Conservation (phyloP, 2,329 filamentous ascomycete genomes). For the Ophiostoma piceae region DNA sequence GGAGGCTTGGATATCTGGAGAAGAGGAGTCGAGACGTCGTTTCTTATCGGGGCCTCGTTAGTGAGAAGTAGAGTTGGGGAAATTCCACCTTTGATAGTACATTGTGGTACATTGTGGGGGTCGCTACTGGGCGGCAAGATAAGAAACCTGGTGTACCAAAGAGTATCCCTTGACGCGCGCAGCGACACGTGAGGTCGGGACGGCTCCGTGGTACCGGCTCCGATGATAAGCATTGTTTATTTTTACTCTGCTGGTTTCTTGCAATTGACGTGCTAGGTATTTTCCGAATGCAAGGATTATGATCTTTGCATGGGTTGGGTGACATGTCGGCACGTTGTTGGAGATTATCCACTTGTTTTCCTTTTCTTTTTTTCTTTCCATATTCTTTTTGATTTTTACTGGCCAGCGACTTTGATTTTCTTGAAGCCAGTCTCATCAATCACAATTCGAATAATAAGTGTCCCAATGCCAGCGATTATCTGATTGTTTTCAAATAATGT, state of each 20-base stretch:
- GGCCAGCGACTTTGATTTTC: too few species aligned
- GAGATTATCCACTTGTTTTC: not conserved
- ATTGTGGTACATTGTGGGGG: not conserved
- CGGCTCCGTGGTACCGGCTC: not conserved
- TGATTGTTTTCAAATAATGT: too few species aligned
- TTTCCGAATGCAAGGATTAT: not conserved
- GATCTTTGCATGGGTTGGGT: not conserved
- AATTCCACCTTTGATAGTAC: conserved; percentile 5
- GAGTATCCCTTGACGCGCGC: not conserved
- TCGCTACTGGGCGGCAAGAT: not conserved
- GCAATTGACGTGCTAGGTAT: not conserved
- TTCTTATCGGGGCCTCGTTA: conserved; percentile 3
- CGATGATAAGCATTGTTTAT: not conserved
- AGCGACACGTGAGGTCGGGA: not conserved
- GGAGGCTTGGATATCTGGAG: not conserved
- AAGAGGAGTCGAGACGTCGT: conserved; percentile 2
- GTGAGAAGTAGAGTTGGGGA: not conserved
- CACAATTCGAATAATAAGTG: too few species aligned
- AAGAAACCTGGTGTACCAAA: not conserved
- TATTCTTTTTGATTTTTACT: not conserved
- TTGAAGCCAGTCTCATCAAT: not conserved
- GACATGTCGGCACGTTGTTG: not conserved
- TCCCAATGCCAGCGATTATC: too few species aligned
- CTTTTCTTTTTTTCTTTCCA: not conserved
- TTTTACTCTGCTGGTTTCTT: not conserved